Evolutionary conservation across 2,329 filamentous ascomycete species (phyloP), one percentile per base, ranked within the genome.

Genomic region (Cladosporium sp.): DNA sequence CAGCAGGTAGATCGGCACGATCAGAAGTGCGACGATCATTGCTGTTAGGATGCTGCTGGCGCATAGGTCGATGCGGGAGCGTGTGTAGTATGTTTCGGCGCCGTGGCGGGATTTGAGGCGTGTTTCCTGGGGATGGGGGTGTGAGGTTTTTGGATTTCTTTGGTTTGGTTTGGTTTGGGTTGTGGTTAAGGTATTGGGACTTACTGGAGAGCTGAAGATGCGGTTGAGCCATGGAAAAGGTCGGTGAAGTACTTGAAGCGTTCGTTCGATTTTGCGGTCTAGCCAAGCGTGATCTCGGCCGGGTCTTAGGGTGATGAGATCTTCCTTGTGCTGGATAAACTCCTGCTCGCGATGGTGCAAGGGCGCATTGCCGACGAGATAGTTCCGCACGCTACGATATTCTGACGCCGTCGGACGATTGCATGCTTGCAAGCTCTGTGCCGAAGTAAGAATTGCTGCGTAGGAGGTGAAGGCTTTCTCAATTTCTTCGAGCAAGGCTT

Each of bases 261-360:
- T 13, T 0, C 40, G 59, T 43, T 72, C 69, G 7, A 71, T 59
- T 0, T 47, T 38, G 2, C 55, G 55, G 46, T 73, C 71, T 0
- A 74, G 60, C 65, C 66, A 70, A 3, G 70, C 69, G 50, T 65
- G 61, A 29, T 72, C 69, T 46, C 70, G 54, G 0, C 69, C 68
- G 2, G 64, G 57, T 3, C 68, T 55, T 0, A 73, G 54, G 0
- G 69, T 69, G 8, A 74, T 60, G 0, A 73, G 48, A 49, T 74
- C 72, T 43, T 72, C 69, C 53, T 68, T 69, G 2, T 62, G 54
- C 7, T 62, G 54, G 11, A 72, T 64, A 52, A 66, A 73, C 0
- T 36, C 42, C 20, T 56, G 51, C 13, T 70, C 65, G 18, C 43
- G 53, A 22, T 53, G 54, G 5, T 32, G 54, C 6, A 66, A 32